A percentile compares a stretch with the other conserved stretches of the same genome.
These are phyloP conservation scores for Malassezia sympodialis DNA, from an alignment of 1,284 basidiomycete genomes.

Conservation along the genomic window DNA sequence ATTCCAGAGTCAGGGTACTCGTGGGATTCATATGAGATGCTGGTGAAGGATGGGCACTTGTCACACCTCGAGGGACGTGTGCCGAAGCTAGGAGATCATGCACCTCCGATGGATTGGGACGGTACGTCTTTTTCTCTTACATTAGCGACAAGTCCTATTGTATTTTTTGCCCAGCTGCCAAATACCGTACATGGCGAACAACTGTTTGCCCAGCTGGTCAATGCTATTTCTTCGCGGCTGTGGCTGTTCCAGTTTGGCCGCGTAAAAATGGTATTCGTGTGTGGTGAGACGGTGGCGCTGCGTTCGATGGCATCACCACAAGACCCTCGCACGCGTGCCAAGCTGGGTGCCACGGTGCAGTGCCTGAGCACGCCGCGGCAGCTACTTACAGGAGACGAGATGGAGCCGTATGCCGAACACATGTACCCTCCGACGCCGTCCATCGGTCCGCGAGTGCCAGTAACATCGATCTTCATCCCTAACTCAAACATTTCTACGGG, in stretches of 20 bases:
- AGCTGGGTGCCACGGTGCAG: slow-evolving; percentile 30
- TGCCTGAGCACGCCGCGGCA: slow-evolving; percentile 23
- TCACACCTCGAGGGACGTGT: slow-evolving; percentile 25
- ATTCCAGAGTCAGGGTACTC: slow-evolving; percentile 21
- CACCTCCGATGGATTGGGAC: slow-evolving; percentile 17
- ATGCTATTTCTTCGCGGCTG: slow-evolving; percentile 27
- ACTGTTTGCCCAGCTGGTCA: slow-evolving; percentile 39
- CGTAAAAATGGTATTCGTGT: slow-evolving; percentile 30
- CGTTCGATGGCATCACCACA: slow-evolving; percentile 26
- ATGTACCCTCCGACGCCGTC: slow-evolving; percentile 30
- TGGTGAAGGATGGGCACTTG: slow-evolving; percentile 25
- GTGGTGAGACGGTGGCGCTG: slow-evolving; percentile 33
- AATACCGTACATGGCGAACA: slow-evolving; percentile 46
- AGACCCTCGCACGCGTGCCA: slow-evolving; percentile 23
- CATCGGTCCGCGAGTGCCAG: slow-evolving; percentile 31
- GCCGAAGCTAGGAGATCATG: slow-evolving; percentile 3
- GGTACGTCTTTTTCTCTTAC: neutral
- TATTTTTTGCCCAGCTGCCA: slow-evolving; percentile 42
- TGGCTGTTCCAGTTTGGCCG: slow-evolving; percentile 42
- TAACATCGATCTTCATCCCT: slow-evolving; percentile 22
- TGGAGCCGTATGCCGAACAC: slow-evolving; percentile 26
- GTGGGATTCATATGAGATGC: slow-evolving; percentile 30
- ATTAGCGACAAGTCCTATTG: slow-evolving; percentile 18
- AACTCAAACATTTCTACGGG: slow-evolving; percentile 31
- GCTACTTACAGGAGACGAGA: slow-evolving; percentile 18